Conservation (phyloP, 805 yeast species). For the Saccharomycopsis sp. region DNA sequence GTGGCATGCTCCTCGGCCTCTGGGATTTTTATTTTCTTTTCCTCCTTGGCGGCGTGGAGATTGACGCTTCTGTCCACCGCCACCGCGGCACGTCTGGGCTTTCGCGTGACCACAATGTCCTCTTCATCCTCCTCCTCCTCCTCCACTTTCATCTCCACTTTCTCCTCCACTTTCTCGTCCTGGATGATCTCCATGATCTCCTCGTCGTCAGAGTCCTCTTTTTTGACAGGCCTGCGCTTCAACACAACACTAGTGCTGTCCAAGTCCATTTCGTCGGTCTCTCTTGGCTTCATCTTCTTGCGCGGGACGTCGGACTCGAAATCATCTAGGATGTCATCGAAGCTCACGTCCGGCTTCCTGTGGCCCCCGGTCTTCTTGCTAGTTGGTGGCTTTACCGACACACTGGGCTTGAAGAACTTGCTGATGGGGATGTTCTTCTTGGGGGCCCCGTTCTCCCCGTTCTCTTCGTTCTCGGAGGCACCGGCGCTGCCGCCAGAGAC, state of each 20-base stretch:
- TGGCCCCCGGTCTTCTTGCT: conserved; percentile 26
- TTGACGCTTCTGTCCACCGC: conserved; percentile 36
- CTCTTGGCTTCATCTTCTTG: neutral
- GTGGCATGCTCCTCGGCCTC: neutral
- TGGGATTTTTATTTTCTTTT: too few species aligned
- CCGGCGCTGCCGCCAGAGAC: conserved; percentile 31
- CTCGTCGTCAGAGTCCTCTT: conserved; percentile 2
- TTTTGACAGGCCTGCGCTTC: neutral
- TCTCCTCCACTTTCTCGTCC: too few species aligned
- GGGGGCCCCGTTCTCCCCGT: conserved; percentile 13
- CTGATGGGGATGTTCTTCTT: conserved; percentile 38
- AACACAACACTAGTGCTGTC: neutral
- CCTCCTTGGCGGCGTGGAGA: conserved; percentile 27
- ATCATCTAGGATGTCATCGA: conserved; percentile 65
- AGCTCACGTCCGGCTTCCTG: conserved; percentile 40
- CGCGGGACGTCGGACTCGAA: conserved; percentile 28
- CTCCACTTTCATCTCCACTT: too few species aligned
- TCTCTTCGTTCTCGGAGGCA: conserved; percentile 24
- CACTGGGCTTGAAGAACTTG: conserved; percentile 41
- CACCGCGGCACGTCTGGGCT: conserved; percentile 39
- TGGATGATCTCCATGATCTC: too few species aligned
- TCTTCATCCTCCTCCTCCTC: conserved; percentile 47
- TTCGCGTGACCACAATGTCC: conserved; percentile 44
- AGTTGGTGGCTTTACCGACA: conserved; percentile 16
- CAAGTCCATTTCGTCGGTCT: neutral